Conservation (phyloP, 352 stramenopile species). For the Pythium chondricola region DNA sequence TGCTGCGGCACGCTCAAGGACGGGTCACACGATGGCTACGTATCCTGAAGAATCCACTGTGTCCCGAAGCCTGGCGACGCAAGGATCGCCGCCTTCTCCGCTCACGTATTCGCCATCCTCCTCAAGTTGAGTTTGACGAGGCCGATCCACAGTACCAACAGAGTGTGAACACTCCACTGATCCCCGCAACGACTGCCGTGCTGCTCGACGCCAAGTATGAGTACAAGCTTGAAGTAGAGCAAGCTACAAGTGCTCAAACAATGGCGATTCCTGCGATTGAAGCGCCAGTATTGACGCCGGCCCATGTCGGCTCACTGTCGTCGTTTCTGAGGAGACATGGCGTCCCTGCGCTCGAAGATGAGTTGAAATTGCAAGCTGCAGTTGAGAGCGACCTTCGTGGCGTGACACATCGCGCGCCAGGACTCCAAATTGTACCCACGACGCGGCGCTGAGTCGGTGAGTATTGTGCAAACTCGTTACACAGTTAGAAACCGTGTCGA, state of each 20-base stretch:
- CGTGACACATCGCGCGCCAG: constrained; percentile 12
- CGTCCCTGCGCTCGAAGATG: constrained; percentile 15
- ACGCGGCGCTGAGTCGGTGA: constrained; percentile 4
- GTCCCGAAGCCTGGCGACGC: background rate
- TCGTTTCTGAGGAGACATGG: constrained; percentile 16
- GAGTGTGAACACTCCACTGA: constrained; percentile 9
- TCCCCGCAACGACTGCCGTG: constrained; percentile 7
- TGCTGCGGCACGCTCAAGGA: constrained; percentile 7
- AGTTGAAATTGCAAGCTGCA: constrained; percentile 4
- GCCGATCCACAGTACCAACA: constrained; percentile 16
- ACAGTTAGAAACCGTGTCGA: constrained; percentile 9
- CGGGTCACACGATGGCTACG: constrained; percentile 11
- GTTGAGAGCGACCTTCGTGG: constrained; percentile 19
- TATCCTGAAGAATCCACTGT: constrained; percentile 14
- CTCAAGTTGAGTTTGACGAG: constrained; percentile 13
- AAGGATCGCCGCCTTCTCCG: constrained; percentile 11
- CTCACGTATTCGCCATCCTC: constrained; percentile 18
- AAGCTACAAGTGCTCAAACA: no score
- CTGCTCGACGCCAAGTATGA: no score
- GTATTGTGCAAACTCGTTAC: no score
- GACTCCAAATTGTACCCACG: constrained; percentile 14
- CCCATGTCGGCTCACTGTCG: constrained; percentile 15
- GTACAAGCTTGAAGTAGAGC: no score
- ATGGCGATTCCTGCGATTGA: no score
- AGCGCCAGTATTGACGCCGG: constrained; percentile 8